Base-by-base conservation (phyloP, 805 yeast genomes). In the Saccharomycopsis olivae region DNA sequence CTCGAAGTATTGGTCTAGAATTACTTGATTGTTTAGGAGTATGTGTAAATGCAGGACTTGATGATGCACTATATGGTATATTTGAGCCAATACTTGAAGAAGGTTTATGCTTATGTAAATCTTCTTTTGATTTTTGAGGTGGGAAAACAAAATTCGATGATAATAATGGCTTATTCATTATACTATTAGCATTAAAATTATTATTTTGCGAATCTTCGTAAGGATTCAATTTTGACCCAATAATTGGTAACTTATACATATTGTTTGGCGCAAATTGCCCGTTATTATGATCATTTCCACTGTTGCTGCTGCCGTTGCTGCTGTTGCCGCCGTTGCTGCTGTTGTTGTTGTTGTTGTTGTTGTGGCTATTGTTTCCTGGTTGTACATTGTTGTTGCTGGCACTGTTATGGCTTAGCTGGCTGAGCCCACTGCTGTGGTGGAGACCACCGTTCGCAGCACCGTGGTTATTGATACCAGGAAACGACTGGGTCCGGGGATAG, bases 1-100 rank as follows among this genome's bases (percentile, higher is more conserved):
- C 78, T 41, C 83, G 57, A 33, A 78, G 57, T 1, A 77, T 66
- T 1, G 86, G 86, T 44, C 86, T 57, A 36, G 59, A 46, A 53
- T 46, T 49, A 50, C 48, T 47, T 28, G 19, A 28, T 32, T 48
- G 41, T 41, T 33, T 34, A 15, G 37, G 40, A 35, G 43, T 51
- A 52, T 21, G 47, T 21, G 40, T 36, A 32, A 46, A 45, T 19
- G 49, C 47, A 11, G 51, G 49, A 33, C 49, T 41, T 11, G 50
- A 36, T 1, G 49, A 47, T 17, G 46, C 44, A 33, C 43, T 46
- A 23, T 48, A 47, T 5, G 52, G 50, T n/a, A 47, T 44, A 35
- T 43, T 40, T 5, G 38, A 32, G 2, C 27, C 9, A 3, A 17
- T 8, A 32, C 40, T 19, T 11, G 25, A n/a, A 13, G 38, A 18